phyloP scores from a whole-genome alignment of 208 protist genomes.

The Wallacemonas sp. region DNA sequence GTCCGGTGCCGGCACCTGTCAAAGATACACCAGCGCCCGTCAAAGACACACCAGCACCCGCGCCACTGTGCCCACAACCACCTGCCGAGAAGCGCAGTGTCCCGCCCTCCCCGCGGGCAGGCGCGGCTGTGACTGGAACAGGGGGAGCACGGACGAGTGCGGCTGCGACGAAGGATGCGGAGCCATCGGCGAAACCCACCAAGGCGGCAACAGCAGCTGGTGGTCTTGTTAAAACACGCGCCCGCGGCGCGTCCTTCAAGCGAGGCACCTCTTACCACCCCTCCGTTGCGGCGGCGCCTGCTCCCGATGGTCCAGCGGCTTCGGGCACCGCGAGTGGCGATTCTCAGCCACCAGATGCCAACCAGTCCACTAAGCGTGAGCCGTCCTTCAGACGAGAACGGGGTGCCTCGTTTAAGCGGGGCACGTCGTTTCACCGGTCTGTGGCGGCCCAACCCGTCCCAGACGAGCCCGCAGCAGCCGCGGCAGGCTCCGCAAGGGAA shows the following conservation, averaged over 20 bases:
- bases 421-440: slow-evolving; percentile 1
- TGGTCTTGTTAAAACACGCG: not conserved
- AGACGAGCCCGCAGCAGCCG: not conserved
- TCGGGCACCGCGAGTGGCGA: not conserved
- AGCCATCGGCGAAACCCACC: not conserved
- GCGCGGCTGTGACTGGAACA: not conserved
- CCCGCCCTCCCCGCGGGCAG: not conserved
- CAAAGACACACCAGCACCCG: no score
- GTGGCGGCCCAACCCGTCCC: not conserved
- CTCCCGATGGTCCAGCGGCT: not conserved
- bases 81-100: not conserved
- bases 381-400: not conserved
- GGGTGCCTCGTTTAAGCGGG: slow-evolving; percentile 4
- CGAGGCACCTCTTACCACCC: slow-evolving; percentile 8
- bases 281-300: not conserved
- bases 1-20: not conserved
- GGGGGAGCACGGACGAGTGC: not conserved
- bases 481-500: no score
- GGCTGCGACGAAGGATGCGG: no score
- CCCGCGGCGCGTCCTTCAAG: slow-evolving; percentile 13
- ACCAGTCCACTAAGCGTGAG: not conserved
- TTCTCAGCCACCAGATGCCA: not conserved
- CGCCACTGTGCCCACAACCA: not conserved
- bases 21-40: no score
- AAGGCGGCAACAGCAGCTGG: not conserved